Conservation (phyloP, 495 filamentous ascomycete genomes). For the Xylaria grammica region DNA sequence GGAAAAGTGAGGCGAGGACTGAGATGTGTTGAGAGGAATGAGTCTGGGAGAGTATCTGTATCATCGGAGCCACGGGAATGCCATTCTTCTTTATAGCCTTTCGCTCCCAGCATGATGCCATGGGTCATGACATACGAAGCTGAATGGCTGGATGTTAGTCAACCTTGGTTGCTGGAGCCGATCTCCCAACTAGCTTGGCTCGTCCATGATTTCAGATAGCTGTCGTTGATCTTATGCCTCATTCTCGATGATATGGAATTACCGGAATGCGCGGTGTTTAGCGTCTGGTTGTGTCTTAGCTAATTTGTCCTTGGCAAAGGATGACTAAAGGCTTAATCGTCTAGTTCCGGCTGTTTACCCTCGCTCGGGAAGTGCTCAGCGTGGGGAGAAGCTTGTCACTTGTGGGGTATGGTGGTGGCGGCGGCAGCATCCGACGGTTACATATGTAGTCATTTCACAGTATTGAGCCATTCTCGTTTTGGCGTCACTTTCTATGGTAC, state of each 20-base stretch:
- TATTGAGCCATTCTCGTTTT: too few relatives aligned
- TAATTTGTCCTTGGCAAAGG: conserved; percentile 2
- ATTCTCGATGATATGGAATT: conserved; percentile 15
- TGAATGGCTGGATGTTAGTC: neutral
- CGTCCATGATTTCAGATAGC: conserved; percentile 18
- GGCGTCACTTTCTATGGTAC: too few relatives aligned
- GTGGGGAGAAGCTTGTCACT: too few relatives aligned
- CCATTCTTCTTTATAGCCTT: neutral
- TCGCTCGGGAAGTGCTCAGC: too few relatives aligned
- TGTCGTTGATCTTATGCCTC: neutral
- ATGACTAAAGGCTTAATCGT: neutral
- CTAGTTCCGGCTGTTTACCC: too few relatives aligned
- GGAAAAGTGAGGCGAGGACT: neutral
- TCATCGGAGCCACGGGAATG: neutral
- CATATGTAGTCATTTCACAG: too few relatives aligned
- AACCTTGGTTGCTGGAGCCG: neutral
- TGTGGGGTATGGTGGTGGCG: too few relatives aligned
- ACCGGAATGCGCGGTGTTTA: conserved; percentile 3
- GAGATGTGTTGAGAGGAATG: conserved; percentile 6
- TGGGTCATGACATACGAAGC: neutral
- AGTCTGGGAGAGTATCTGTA: neutral
- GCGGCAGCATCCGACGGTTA: too few relatives aligned
- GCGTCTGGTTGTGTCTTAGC: neutral
- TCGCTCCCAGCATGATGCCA: neutral
- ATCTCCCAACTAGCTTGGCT: neutral